Conservation (phyloP, 306 rosid genomes). For the Lathyrus aphaca region DNA sequence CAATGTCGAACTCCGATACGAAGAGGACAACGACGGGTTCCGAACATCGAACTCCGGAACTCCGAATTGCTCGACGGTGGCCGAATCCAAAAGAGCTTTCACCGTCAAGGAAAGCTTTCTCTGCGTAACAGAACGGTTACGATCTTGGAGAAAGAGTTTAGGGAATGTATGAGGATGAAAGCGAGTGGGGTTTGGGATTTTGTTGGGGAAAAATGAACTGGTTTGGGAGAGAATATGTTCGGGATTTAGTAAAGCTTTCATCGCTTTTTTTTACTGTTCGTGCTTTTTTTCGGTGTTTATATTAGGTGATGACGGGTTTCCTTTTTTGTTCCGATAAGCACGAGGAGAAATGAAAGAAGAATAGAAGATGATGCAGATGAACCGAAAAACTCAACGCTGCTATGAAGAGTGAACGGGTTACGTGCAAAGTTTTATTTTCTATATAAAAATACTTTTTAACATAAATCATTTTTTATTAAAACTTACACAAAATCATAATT, state of each 20-base stretch:
- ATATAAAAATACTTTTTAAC: too few relatives aligned
- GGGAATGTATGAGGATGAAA: slow-evolving; percentile 36
- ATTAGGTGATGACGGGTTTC: background rate
- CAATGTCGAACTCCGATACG: slow-evolving; percentile 62
- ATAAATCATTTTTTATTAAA: too few relatives aligned
- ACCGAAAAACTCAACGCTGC: too few relatives aligned
- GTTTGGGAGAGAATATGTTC: slow-evolving; percentile 43
- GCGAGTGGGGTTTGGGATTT: slow-evolving; percentile 36
- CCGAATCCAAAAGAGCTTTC: slow-evolving; percentile 56
- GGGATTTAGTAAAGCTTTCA: slow-evolving; percentile 63
- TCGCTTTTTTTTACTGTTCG: slow-evolving; percentile 32
- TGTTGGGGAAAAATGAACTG: slow-evolving; percentile 40
- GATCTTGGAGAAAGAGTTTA: slow-evolving; percentile 37
- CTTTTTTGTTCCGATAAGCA: background rate
- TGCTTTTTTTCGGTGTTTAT: background rate
- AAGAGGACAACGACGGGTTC: slow-evolving; percentile 74
- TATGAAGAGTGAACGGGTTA: too few relatives aligned
- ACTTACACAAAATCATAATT: too few relatives aligned
- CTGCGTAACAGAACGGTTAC: slow-evolving; percentile 38
- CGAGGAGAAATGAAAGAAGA: background rate
- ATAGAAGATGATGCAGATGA: too few relatives aligned
- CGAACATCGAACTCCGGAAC: slow-evolving; percentile 58
- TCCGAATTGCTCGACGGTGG: slow-evolving; percentile 59
- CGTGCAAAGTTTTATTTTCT: too few relatives aligned
- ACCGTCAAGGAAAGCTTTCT: slow-evolving; percentile 35